phyloP scores from a whole-genome alignment of 306 rosid genomes.

The Malus sieversii region DNA sequence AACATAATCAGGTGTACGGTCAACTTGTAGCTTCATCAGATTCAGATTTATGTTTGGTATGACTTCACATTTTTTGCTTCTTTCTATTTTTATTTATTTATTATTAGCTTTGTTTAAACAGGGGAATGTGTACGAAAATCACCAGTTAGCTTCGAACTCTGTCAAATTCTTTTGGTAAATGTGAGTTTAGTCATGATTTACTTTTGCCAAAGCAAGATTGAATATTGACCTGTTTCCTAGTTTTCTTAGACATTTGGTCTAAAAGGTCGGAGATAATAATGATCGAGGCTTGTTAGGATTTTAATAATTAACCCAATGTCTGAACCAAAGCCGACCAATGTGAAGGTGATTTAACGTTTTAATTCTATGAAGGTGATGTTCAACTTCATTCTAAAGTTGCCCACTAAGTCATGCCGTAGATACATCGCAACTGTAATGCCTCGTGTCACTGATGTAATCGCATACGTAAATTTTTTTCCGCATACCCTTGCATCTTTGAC shows the following conservation, averaged over 20 bases:
- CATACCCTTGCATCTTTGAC: too few relatives aligned
- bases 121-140: not conserved
- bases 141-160: not conserved
- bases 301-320: too few relatives aligned
- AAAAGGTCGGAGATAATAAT: not conserved
- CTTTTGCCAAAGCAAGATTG: not conserved
- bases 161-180: not conserved
- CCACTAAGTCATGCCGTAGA: too few relatives aligned
- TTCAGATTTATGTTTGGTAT: not conserved
- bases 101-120: not conserved
- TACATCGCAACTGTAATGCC: too few relatives aligned
- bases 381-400: slow-evolving; percentile 3
- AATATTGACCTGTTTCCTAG: not conserved
- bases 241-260: not conserved
- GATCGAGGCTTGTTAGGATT: not conserved
- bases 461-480: too few relatives aligned
- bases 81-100: not conserved
- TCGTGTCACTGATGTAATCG: too few relatives aligned
- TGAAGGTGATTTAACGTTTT: not conserved
- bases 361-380: not conserved
- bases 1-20: not conserved
- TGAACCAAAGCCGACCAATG: not conserved
- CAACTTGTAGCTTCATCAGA: not conserved
- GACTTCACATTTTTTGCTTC: not conserved
- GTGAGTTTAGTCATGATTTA: not conserved